These are phyloP conservation scores for Ottelia alismoides DNA, from an alignment of 106 monocot genomes.

Conservation along the genomic window DNA sequence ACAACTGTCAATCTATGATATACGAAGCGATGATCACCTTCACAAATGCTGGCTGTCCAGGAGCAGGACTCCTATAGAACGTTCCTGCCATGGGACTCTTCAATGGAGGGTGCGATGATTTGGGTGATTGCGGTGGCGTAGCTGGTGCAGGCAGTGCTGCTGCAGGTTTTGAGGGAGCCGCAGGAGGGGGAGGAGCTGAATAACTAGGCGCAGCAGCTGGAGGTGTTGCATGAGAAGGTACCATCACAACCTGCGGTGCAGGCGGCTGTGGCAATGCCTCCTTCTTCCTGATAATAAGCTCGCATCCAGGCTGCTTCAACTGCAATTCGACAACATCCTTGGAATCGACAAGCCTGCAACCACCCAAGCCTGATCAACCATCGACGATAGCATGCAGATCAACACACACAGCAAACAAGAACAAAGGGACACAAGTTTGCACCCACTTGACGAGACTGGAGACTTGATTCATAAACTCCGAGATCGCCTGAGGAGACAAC, in stretches of 20 bases:
- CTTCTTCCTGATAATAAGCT: slow-evolving; percentile 32
- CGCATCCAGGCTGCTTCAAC: slow-evolving; percentile 35
- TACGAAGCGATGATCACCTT: too few species aligned
- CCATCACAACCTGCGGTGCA: slow-evolving; percentile 13
- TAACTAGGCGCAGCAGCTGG: slow-evolving; percentile 1
- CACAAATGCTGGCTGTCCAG: slow-evolving; percentile 42
- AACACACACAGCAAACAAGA: too few species aligned
- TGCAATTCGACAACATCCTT: slow-evolving; percentile 33
- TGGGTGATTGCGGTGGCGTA: slow-evolving; percentile 2
- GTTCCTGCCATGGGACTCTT: slow-evolving; percentile 65
- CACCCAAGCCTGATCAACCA: too few species aligned
- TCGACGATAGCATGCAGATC: too few species aligned
- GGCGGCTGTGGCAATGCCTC: slow-evolving; percentile 28
- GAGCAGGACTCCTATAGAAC: slow-evolving; percentile 51
- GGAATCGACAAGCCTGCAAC: slow-evolving; percentile 37
- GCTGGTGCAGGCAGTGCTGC: slow-evolving; percentile 5
- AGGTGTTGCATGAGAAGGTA: slow-evolving; percentile 3
- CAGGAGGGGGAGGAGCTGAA: slow-evolving; percentile 2
- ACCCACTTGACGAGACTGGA: too few species aligned
- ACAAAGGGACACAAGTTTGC: too few species aligned
- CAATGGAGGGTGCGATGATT: slow-evolving; percentile 49
- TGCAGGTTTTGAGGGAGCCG: background rate
- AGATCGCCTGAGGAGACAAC: too few species aligned
- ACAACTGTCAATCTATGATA: too few species aligned
- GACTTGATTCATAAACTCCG: too few species aligned